These are phyloP conservation scores for Haematococcus lacustris DNA, from an alignment of 139 green algal species.

Conservation along the genomic window DNA sequence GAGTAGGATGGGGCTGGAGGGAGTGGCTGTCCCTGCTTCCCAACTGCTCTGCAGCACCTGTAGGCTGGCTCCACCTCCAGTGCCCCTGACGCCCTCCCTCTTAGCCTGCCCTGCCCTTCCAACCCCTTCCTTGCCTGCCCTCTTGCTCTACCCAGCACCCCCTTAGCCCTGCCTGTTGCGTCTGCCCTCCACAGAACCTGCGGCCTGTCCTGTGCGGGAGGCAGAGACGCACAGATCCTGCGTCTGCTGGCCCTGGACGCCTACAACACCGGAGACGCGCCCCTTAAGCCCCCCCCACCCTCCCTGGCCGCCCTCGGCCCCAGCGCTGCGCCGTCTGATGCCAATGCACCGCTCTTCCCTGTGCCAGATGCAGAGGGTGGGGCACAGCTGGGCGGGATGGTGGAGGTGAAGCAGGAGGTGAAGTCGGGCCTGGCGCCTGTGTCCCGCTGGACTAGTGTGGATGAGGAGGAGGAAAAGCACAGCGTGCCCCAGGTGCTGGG, in stretches of 20 bases:
- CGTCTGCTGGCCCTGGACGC: slow-evolving; percentile 28
- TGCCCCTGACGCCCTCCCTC: no score
- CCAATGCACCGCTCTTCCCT: background rate
- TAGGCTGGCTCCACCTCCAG: no score
- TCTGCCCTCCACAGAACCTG: slow-evolving; percentile 11
- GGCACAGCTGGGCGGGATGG: no score
- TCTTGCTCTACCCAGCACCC: background rate
- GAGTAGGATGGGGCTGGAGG: no score
- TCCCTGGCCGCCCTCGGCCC: no score
- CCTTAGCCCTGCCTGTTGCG: background rate
- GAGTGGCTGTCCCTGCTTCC: no score
- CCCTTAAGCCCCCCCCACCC: background rate
- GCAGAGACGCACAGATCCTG: slow-evolving; percentile 26
- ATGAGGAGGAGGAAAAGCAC: slow-evolving; percentile 51
- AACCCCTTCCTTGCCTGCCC: background rate
- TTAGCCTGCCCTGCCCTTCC: no score
- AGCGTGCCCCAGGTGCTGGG: slow-evolving; percentile 15
- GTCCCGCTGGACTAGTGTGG: slow-evolving; percentile 53
- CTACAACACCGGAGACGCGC: slow-evolving; percentile 13
- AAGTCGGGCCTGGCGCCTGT: slow-evolving; percentile 1
- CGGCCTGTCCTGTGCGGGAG: slow-evolving; percentile 51
- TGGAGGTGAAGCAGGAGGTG: no score
- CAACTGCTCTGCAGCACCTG: no score
- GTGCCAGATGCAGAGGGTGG: no score
- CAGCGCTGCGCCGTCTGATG: no score